Base-by-base conservation (phyloP, 2,329 filamentous ascomycete species). In the Fusarium piperis region DNA sequence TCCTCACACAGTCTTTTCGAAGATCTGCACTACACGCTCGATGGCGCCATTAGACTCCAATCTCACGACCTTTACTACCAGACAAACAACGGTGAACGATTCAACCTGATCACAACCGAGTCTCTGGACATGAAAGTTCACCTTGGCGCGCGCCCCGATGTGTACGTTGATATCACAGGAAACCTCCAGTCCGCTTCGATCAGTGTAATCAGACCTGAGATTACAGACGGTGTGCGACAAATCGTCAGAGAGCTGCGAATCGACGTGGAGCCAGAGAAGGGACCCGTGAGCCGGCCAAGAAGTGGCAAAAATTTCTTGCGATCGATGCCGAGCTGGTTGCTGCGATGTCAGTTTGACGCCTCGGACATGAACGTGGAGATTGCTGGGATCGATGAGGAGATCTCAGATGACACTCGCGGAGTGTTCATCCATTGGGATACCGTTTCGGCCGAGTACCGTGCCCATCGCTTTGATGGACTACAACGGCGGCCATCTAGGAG, bases 51-150 rank as follows among this genome's bases (percentile, higher is more conserved):
- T 78, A 89, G 96, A 51, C 85, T 98, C 64, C 92, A 95, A 69
- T 93, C 94, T 1, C 94, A 98, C 78, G 90, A 94, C 71, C 87
- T 99, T 1, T 99, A 98, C 80, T 99, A 99, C 78, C 97, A 98
- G 78, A 97, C 94, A 1, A 91, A 92, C 23, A 89, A 90, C 11
- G 93, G 94, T 6, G 90, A 91, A 66, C 92, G 94, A 58, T 95
- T 97, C 77, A 94, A 97, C 76, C 86, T 99, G 7, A 87, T 98
- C 3, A 90, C 94, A 36, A 97, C 93, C 0, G 95, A 99, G 77
- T 93, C 91, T 2, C 89, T 98, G 64, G 96, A 99, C 76, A 81
- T 98, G 63, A 97, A 95, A 77, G 84, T 93, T 1, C 92, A 97
- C 76, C 83, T 98, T 13, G 95, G 90, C 71, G 95, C 95, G 6